Percentiles rank a stretch among this genome's conserved stretches.
These are phyloP conservation scores for Ceratocystis harringtonii DNA, from an alignment of 2,329 filamentous ascomycete species.

Conservation along the genomic window DNA sequence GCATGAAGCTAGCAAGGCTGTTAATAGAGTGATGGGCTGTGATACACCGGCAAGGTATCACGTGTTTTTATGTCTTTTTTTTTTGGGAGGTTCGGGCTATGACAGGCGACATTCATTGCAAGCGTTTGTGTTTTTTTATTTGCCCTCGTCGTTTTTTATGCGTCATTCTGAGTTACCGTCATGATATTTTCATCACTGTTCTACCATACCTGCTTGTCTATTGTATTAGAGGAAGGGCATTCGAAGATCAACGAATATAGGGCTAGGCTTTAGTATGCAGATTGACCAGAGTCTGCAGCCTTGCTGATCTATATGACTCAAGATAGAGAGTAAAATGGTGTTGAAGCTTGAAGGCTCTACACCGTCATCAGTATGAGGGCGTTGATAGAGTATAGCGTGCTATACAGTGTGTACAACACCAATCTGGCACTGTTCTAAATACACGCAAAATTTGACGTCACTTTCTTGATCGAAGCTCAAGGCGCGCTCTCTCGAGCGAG, in stretches of 20 bases:
- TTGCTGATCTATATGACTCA: neutral
- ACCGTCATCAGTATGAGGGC: too few relatives aligned
- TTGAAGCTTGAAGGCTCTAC: too few relatives aligned
- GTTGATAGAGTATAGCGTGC: neutral
- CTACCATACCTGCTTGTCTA: neutral
- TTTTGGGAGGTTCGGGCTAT: constrained; percentile 1
- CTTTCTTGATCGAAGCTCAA: neutral
- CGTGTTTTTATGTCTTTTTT: neutral
- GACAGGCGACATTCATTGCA: neutral
- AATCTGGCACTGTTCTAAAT: neutral
- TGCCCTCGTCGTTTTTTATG: neutral
- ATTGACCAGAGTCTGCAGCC: neutral
- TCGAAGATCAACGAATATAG: neutral
- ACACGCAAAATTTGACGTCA: neutral
- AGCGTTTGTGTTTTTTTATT: neutral
- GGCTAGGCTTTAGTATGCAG: neutral
- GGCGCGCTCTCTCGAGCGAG: too few relatives aligned
- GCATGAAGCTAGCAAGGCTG: constrained; percentile 24
- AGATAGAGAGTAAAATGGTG: neutral
- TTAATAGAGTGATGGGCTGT: neutral
- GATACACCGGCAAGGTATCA: neutral
- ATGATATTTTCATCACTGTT: constrained; percentile 1
- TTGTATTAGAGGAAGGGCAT: neutral
- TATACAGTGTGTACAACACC: neutral
- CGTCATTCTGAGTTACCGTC: neutral